phyloP scores from a whole-genome alignment of 495 filamentous ascomycete genomes.

The Aspergillus diversus region DNA sequence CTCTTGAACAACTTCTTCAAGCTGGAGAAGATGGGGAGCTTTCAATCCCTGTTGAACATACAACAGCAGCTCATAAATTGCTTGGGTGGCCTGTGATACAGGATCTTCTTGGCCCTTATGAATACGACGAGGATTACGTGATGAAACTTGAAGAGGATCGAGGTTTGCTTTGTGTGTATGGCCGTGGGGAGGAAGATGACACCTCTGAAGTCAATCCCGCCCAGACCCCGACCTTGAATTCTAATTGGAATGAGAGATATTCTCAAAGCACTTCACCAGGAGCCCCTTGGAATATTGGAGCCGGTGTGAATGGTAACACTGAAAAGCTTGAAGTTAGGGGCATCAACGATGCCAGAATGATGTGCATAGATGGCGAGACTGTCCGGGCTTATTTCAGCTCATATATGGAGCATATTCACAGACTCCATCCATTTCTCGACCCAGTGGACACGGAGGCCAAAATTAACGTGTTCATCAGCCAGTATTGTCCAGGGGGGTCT shows the following conservation, averaged over 20 bases:
- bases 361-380: constrained; percentile 65
- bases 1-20: constrained; percentile 18
- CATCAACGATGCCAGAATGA: constrained; percentile 60
- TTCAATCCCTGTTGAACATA: constrained; percentile 78
- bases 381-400: constrained; percentile 67
- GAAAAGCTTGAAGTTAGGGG: constrained; percentile 41
- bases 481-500: constrained; percentile 35
- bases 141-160: constrained; percentile 77
- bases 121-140: constrained; percentile 63
- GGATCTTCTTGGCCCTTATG: constrained; percentile 51
- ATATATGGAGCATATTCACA: constrained; percentile 81
- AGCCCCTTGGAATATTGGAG: constrained; percentile 39
- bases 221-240: constrained; percentile 19
- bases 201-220: constrained; percentile 38
- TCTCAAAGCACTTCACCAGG: constrained; percentile 30
- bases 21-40: constrained; percentile 51
- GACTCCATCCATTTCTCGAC: constrained; percentile 86
- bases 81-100: constrained; percentile 72
- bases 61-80: constrained; percentile 77
- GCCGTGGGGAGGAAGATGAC: constrained; percentile 74
- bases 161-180: constrained; percentile 75
- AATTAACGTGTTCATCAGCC: constrained; percentile 55
- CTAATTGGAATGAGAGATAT: constrained; percentile 33
- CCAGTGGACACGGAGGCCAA: constrained; percentile 49
- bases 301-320: constrained; percentile 12